A percentile compares a stretch with the other conserved stretches of the same genome.
These are phyloP conservation scores for Sporothrix phasma DNA, from an alignment of 2,329 filamentous ascomycete genomes.

Conservation along the genomic window DNA sequence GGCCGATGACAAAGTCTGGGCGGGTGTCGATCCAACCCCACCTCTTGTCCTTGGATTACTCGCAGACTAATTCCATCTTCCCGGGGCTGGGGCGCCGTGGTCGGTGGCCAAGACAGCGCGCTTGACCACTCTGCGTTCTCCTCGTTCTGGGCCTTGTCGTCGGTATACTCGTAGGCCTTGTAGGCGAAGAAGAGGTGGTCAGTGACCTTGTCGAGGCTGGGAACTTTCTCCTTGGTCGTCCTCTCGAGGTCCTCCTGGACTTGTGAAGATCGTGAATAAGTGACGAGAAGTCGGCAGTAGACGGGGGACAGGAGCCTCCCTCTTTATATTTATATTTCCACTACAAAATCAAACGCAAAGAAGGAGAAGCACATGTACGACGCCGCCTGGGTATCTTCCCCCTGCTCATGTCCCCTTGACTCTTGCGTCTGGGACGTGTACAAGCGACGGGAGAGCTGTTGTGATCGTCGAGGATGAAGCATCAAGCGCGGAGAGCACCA, in stretches of 20 bases:
- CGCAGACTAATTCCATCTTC: constrained; percentile 31
- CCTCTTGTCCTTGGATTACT: constrained; percentile 27
- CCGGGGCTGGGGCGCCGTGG: constrained; percentile 26
- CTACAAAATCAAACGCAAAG: neutral
- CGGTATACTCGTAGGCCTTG: constrained; percentile 31
- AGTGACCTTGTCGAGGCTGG: constrained; percentile 30
- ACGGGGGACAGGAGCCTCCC: neutral
- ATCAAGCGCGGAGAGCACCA: neutral
- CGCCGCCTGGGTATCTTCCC: neutral
- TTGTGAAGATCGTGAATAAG: constrained; percentile 18
- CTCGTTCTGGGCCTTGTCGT: constrained; percentile 29
- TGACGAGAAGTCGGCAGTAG: neutral
- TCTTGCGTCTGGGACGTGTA: neutral
- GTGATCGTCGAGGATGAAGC: neutral
- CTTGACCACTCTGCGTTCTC: constrained; percentile 33
- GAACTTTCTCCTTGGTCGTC: constrained; percentile 26
- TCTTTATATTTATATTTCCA: neutral
- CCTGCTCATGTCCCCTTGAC: neutral
- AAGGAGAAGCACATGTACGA: neutral
- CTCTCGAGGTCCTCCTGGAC: constrained; percentile 30
- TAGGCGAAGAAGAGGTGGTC: constrained; percentile 36
- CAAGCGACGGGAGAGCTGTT: neutral
- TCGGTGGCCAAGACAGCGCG: constrained; percentile 29
- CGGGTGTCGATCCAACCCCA: constrained; percentile 33
- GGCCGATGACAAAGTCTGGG: constrained; percentile 33